A percentile compares a stretch with the other conserved stretches of the same genome.
Conservation (phyloP, 2,329 filamentous ascomycete species). For the Venturia asperata region DNA sequence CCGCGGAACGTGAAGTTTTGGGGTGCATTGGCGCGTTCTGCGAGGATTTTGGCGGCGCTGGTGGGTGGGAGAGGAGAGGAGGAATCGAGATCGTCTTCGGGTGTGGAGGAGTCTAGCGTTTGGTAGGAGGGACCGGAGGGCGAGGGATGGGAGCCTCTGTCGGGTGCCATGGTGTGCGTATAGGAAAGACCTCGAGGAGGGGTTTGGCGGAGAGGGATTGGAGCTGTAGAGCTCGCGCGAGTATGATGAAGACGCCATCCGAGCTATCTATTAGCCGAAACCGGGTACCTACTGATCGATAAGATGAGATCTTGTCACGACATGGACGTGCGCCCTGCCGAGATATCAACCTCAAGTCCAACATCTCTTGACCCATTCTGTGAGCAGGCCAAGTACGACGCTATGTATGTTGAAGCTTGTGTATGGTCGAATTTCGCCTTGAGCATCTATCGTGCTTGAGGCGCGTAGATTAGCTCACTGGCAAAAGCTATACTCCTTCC, state of each 20-base stretch:
- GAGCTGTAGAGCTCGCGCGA: neutral
- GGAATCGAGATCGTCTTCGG: constrained; percentile 1
- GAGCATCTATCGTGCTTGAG: too few species aligned
- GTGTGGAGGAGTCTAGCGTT: neutral
- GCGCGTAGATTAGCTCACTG: too few species aligned
- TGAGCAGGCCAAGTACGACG: too few species aligned
- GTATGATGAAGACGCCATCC: neutral
- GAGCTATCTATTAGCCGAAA: neutral
- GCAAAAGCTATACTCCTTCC: too few species aligned
- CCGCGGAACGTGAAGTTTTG: constrained; percentile 77
- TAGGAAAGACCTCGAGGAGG: neutral
- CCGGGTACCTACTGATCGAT: constrained; percentile 2
- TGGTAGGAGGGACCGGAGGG: neutral
- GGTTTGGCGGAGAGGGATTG: neutral
- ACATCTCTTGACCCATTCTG: too few species aligned
- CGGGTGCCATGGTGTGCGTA: neutral
- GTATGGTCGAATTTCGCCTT: too few species aligned
- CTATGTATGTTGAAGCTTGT: too few species aligned
- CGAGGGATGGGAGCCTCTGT: neutral
- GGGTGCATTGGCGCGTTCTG: constrained; percentile 34
- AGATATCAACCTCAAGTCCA: neutral
- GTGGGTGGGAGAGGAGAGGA: neutral
- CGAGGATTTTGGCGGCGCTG: constrained; percentile 21
- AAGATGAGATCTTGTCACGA: neutral
- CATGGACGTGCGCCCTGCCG: neutral